Base-by-base conservation (phyloP, 2,329 filamentous ascomycete genomes). In the Thermoascus crustaceus region DNA sequence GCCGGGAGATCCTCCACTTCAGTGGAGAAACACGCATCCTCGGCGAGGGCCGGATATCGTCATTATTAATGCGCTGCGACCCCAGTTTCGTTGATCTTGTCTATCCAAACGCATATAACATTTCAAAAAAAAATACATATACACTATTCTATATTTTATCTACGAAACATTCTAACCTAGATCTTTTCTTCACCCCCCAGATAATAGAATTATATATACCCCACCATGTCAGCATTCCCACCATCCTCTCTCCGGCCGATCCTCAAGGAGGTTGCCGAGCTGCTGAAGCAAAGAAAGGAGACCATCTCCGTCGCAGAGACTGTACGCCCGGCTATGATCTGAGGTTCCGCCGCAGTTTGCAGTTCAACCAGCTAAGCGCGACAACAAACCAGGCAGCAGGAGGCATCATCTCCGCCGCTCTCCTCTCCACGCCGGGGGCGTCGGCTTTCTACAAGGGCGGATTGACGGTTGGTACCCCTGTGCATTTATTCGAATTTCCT, bases 221-320 rank as follows among this genome's bases (percentile, higher is more conserved):
- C 13, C 16, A 29, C 24, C 39, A 55, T 49, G 39, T 48, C 46
- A 25, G 46, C 50, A 25, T 61, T 62, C 32, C 58, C 54, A 3
- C 57, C 59, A 0, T 31, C 44, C 1, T 44, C 45, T n/a, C 42
- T 76, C 33, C 60, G 55, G 9, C 49, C 57, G 4, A 57, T 74
- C 20, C 59, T 68, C 7, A 46, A 54, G 20, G 69, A 76, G 56
- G 65, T 79, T 17, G 65, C 68, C 3, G 50, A 55, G 2, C 64
- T 78, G 24, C 65, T 80, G 24, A 73, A 70, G 44, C 61, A 70
- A 27, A 67, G 67, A 36, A 66, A 69, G 40, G 71, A 78, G 50
- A 77, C 68, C 21, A 64, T 80, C 43, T 72, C 69, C 39, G 70
- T 80, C 23, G 76, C 73, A 35, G 77, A 80, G 54, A 80, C 76